Percentiles rank a stretch among this genome's conserved stretches.
Evolutionary conservation across 768 basidiomycete genomes (phyloP).

Genomic region (Porpolomopsis calyptriformis): DNA sequence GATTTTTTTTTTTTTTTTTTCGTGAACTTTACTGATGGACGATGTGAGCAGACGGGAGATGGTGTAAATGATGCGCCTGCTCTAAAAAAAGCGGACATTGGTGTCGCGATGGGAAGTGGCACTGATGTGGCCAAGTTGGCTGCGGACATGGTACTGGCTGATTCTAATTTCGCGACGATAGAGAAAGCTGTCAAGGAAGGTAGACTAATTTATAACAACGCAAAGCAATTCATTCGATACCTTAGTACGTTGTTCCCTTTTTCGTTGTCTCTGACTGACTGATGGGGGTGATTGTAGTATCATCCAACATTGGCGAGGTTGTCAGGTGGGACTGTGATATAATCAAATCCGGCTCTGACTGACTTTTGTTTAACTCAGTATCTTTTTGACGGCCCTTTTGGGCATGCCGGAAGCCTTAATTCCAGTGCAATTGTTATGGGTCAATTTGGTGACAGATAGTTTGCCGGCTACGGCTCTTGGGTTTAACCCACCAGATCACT

Average conservation of each 20-base stretch:
- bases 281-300: conserved; percentile 38
- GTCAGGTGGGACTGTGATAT: conserved; percentile 49
- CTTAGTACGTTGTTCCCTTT: conserved; percentile 51
- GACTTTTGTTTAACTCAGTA: conserved; percentile 30
- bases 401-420: conserved; percentile 99
- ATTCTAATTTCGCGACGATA: conserved; percentile 97
- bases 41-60: conserved; percentile 64
- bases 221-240: conserved; percentile 99
- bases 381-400: conserved; percentile 92
- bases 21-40: neutral
- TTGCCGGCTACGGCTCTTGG: conserved; percentile 94
- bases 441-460: conserved; percentile 95
- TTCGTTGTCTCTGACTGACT: conserved; percentile 3
- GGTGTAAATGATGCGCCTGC: conserved; percentile 99
- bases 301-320: conserved; percentile 95
- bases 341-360: neutral
- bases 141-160: conserved; percentile 95
- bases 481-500: conserved; percentile 94
- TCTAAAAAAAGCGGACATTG: conserved; percentile 93
- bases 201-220: conserved; percentile 96
- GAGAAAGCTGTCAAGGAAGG: conserved; percentile 97
- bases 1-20: neutral
- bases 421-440: conserved; percentile 96
- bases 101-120: conserved; percentile 97
- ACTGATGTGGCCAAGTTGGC: conserved; percentile 98